Percentiles rank a stretch among this genome's conserved stretches.
These are phyloP conservation scores for Eremochloa ophiuroides DNA, from an alignment of 176 grass and related monocot species.

Conservation along the genomic window DNA sequence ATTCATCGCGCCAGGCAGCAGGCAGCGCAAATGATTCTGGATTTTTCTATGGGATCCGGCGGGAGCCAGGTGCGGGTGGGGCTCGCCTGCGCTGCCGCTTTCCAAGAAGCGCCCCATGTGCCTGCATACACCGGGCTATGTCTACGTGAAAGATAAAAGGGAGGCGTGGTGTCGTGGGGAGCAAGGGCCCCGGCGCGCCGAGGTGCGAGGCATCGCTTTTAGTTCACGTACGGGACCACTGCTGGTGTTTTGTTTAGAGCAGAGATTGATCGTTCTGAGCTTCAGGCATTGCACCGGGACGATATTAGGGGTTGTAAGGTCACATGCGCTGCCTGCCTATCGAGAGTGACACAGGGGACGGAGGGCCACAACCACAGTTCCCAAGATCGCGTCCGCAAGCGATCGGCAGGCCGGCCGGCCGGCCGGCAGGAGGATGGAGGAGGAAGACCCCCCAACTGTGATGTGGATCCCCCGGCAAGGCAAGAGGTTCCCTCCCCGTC, in stretches of 20 bases:
- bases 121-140: constrained; percentile 26
- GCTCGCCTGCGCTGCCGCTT: constrained; percentile 22
- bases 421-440: not conserved
- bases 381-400: not conserved
- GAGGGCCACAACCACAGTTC: not conserved
- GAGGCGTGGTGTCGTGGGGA: constrained; percentile 23
- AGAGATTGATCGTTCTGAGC: not conserved
- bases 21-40: constrained; percentile 28
- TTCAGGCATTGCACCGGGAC: constrained; percentile 14
- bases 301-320: not conserved
- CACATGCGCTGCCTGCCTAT: not conserved
- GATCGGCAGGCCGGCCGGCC: not conserved
- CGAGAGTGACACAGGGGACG: not conserved
- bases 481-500: not conserved
- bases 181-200: not conserved
- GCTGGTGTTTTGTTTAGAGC: not conserved
- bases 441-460: too few species aligned
- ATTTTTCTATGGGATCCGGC: constrained; percentile 20
- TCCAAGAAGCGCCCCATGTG: constrained; percentile 57
- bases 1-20: constrained; percentile 29
- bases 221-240: not conserved
- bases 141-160: not conserved
- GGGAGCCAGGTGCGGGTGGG: not conserved
- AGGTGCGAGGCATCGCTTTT: not conserved
- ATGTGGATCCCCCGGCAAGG: too few species aligned